These are phyloP conservation scores for Artemisia annua DNA, from an alignment of 129 eudicot species.

Conservation along the genomic window DNA sequence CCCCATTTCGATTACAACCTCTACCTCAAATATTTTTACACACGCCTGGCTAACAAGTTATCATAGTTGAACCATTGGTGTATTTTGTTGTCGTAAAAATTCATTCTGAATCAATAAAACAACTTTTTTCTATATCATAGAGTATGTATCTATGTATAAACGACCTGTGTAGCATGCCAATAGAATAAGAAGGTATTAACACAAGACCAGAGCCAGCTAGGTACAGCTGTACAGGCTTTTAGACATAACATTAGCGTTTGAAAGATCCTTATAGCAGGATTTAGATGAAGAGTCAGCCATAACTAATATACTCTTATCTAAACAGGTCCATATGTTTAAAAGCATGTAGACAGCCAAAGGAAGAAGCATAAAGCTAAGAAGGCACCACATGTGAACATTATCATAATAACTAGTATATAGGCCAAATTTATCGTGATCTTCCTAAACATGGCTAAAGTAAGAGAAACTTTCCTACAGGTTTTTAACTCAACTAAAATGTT, in stretches of 20 bases:
- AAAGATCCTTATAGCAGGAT: background rate
- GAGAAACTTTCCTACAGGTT: background rate
- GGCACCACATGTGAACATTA: too few species aligned
- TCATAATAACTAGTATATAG: too few species aligned
- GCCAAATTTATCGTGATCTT: background rate
- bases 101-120: background rate
- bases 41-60: background rate
- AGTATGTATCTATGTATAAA: too few species aligned
- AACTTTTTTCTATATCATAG: background rate
- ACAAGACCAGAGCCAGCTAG: background rate
- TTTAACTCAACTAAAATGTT: background rate
- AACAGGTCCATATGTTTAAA: too few species aligned
- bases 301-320: background rate
- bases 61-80: background rate
- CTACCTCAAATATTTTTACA: background rate
- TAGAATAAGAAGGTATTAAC: background rate
- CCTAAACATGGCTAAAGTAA: background rate
- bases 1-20: background rate
- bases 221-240: background rate
- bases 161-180: too few species aligned
- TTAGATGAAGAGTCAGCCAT: background rate
- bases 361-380: too few species aligned
- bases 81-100: background rate
- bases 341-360: too few species aligned
- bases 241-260: background rate